Evolutionary conservation across 352 stramenopile genomes (phyloP), one percentile per base, ranked within the genome.

Genomic region (Globisporangium spiculum): DNA sequence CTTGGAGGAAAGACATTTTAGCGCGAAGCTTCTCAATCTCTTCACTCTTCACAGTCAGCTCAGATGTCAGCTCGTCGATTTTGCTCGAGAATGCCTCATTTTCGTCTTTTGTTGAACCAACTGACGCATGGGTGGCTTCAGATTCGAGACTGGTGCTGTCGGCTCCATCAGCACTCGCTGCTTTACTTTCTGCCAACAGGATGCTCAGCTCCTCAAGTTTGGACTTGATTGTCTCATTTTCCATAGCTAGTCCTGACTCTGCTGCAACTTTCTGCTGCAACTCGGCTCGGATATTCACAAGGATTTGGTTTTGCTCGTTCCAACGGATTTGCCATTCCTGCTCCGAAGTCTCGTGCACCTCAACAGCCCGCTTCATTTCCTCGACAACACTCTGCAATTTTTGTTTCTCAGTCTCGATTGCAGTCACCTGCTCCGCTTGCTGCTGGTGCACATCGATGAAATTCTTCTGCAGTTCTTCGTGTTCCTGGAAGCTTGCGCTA

Each of bases 331-430:
- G 67, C 67, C 61, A 68, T 16, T 63, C 38, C 18, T 58, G 4
- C 41, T 59, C 60, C 0, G 64, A 26, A 18, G 32, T 22, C 4
- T 74, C 74, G 60, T 65, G 60, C 41, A 60, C 34, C 6, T 54
- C 20, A 34, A 78, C 57, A 1, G 75, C 59, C 22, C 36, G 57
- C 30, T 73, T 74, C 9, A 85, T 57, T 2, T 66, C 62, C 18
- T 53, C 69, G 4, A 83, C 24, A 58, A 74, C 69, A 72, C 74
- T 27, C 62, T 76, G 64, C 24, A 88, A 60, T 24, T 41, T 56
- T 63, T 57, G 38, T 27, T 80, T 60, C 64, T 74, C 36, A 3
- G 20, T 38, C 5, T 63, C 60, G 12, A 74, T 24, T 12, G 69
- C 60, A 1, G 69, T 50, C 27, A 71, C 41, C 53, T 75, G 67